phyloP scores from a whole-genome alignment of 495 filamentous ascomycete genomes.

The Evernia prunastri region DNA sequence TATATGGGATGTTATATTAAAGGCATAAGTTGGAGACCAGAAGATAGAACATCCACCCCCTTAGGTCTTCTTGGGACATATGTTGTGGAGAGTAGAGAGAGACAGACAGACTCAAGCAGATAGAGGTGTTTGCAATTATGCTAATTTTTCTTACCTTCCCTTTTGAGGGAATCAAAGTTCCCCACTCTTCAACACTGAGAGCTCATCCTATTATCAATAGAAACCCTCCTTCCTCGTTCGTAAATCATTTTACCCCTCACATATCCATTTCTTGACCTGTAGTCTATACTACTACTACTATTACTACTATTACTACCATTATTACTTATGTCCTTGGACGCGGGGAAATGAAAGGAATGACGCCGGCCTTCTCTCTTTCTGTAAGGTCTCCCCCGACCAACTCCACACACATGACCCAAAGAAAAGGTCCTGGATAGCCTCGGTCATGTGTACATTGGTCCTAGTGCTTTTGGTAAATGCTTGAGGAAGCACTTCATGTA shows the following conservation, averaged over 20 bases:
- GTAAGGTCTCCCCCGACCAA: conserved; percentile 4
- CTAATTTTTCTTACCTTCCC: not conserved
- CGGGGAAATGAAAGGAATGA: not conserved
- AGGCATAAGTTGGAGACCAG: not conserved
- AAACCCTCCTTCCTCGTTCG: not conserved
- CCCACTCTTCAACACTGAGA: not conserved
- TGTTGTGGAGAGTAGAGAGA: too few relatives aligned
- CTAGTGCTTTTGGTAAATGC: not conserved
- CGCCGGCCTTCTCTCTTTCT: not conserved
- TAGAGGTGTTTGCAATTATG: too few relatives aligned
- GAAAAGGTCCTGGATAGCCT: not conserved
- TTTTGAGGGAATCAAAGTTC: not conserved
- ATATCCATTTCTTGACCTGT: not conserved
- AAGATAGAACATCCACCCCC: too few relatives aligned
- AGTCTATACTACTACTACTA: not conserved
- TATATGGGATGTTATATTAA: not conserved
- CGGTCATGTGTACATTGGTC: not conserved
- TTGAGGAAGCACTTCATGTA: not conserved
- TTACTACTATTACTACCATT: too few relatives aligned
- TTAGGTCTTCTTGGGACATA: too few relatives aligned
- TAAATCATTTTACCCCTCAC: not conserved
- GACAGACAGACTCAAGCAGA: too few relatives aligned
- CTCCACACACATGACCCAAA: not conserved
- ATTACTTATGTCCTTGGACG: too few relatives aligned
- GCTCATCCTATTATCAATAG: not conserved